Evolutionary conservation across 2,329 filamentous ascomycete species (phyloP), one percentile per base, ranked within the genome.

Genomic region (Calonectria crousiana): DNA sequence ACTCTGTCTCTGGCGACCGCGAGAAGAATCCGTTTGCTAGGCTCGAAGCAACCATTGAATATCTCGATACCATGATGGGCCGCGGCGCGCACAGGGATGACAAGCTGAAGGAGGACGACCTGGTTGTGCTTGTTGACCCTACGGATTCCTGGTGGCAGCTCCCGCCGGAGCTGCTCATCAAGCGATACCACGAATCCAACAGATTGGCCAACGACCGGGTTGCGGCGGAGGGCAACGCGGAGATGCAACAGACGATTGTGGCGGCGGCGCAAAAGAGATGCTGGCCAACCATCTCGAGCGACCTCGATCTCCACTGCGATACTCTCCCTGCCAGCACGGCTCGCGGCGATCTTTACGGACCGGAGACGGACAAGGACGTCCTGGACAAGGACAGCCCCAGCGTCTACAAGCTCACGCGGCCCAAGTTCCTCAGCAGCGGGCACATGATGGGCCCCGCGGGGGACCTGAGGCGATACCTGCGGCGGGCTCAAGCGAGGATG

Each of bases 111-210:
- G 80, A 81, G 1, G 41, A 81, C 8, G 81, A 83, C 28, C 58
- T 83, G 0, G 60, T 82, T 11, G 67, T 82, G 0, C 47, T 83
- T 6, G 75, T 77, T 3, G 81, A 83, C 23, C 78, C 80, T 1
- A 78, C 80, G 11, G 81, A 83, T 8, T 68, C 78, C 8, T 83
- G 81, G 81, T 82, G 82, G 18, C 81, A 83, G 23, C 80, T 83
- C 0, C 79, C 81, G 0, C 80, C 81, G 1, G 76, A 78, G 0
- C 58, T 83, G 0, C 74, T 83, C 4, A 73, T 83, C 20, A 68
- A 79, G 4, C 77, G 81, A 18, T 83, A 81, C 4, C 76, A 80
- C 34, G 73, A 78, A 20, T 44, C 72, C 13, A 81, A 79, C 13
- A 2, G 23, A 0, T 30, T 71, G n/a, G 78, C 78, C 20, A 77